Percentiles rank a stretch among this genome's conserved stretches.
Evolutionary conservation across 257 asterid genomes (phyloP).

Genomic region (Agastache rugosa): DNA sequence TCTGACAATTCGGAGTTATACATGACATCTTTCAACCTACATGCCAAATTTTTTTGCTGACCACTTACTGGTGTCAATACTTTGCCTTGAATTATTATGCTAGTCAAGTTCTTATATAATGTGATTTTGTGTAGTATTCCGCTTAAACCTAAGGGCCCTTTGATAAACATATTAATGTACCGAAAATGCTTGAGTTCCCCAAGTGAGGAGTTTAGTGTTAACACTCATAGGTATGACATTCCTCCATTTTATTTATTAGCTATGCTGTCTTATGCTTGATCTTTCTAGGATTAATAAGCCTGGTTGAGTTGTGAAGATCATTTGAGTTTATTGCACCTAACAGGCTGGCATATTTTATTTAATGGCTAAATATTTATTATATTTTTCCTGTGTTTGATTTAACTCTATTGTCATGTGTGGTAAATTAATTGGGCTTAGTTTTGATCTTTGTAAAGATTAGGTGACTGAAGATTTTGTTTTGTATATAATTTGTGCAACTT

Average conservation of each 20-base stretch:
- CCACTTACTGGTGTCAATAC: neutral
- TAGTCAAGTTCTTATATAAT: constrained; percentile 4
- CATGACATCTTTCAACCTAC: neutral
- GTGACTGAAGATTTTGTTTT: neutral
- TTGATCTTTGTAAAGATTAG: neutral
- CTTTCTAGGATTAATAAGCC: neutral
- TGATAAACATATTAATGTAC: neutral
- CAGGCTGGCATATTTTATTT: neutral
- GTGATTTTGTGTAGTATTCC: constrained; percentile 22
- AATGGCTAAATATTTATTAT: neutral
- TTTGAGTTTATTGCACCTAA: neutral
- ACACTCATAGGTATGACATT: constrained; percentile 4
- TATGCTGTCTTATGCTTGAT: neutral
- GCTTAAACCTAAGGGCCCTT: constrained; percentile 2
- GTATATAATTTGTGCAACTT: neutral
- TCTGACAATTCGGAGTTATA: neutral
- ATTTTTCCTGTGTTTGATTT: constrained; percentile 22
- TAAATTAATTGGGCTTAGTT: neutral
- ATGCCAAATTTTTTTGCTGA: neutral
- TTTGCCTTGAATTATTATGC: constrained; percentile 16
- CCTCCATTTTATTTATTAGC: neutral
- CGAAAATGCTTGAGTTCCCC: constrained; percentile 11
- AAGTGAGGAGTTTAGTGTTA: constrained; percentile 9
- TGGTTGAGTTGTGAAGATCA: neutral
- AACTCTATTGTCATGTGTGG: constrained; percentile 11